Evolutionary conservation across 768 basidiomycete species (phyloP).

Genomic region (Exidia glandulosa): DNA sequence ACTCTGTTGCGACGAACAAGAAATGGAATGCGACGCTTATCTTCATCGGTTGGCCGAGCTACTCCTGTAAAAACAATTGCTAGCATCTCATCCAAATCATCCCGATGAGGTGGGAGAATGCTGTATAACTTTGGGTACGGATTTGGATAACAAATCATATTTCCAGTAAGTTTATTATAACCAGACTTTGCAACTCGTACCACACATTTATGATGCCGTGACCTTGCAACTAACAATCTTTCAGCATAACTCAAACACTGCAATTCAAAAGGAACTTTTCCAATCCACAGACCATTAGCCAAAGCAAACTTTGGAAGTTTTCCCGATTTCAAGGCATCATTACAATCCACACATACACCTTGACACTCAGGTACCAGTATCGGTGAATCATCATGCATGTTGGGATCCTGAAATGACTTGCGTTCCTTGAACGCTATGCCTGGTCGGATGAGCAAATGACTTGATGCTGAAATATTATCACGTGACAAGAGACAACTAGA

Average conservation of each 20-base stretch:
- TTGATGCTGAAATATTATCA: too few relatives aligned
- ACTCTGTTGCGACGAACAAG: conserved; percentile 16
- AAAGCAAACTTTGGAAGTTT: conserved; percentile 18
- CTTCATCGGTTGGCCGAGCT: conserved; percentile 14
- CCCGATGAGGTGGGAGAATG: not conserved
- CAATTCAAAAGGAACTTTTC: conserved; percentile 20
- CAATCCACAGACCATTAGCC: conserved; percentile 27
- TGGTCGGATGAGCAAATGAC: too few relatives aligned
- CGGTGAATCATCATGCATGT: too few relatives aligned
- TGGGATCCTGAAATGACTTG: too few relatives aligned
- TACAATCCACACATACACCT: too few relatives aligned
- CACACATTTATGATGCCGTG: conserved; percentile 20
- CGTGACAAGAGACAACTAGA: too few relatives aligned
- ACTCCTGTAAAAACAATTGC: conserved; percentile 24
- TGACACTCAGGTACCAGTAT: too few relatives aligned
- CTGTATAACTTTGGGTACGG: not conserved
- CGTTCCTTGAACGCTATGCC: too few relatives aligned
- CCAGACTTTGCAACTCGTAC: conserved; percentile 20
- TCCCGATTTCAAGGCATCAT: too few relatives aligned
- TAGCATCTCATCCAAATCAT: conserved; percentile 22
- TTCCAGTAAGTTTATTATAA: conserved; percentile 22
- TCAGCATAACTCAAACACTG: conserved; percentile 20
- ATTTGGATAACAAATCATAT: conserved; percentile 19
- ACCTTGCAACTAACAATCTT: conserved; percentile 17
- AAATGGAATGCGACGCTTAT: conserved; percentile 17